Evolutionary conservation across 2,329 filamentous ascomycete genomes (phyloP), one percentile per base, ranked within the genome.

Genomic region (Hymenotorrendiella dingleyae): DNA sequence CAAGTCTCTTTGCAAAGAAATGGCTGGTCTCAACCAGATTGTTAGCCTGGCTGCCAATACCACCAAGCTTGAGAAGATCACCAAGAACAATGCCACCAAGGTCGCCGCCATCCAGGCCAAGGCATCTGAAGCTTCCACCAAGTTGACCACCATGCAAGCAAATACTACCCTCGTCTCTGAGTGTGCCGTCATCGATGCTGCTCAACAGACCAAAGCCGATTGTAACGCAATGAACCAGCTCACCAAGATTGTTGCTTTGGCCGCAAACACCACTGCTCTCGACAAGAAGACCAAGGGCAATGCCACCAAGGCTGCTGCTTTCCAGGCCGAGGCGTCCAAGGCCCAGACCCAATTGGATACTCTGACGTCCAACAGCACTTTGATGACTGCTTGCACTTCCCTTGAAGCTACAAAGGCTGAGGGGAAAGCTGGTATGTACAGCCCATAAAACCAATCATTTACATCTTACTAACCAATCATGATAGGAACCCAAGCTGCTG

Each of bases 21-120:
- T 67, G 36, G 38, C 50, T 33, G 52, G 53, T 42, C 53, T 65
- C 4, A 61, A 54, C 46, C 34, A 52, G 28, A 30, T 62, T 24
- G 50, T 64, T 41, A 50, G 57, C 29, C 50, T 66, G 4, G 64
- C 63, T 16, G 46, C 50, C 53, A 67, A 69, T 55, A 46, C 55
- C 6, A 67, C 65, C 24, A 50, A 55, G 45, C 58, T 69, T 4
- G 54, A 58, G 24, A 38, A 55, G 36, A 46, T 58, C 34, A 59
- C 61, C 35, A 48, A 63, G 17, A 59, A 59, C 53, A 63, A 69
- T 46, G 56, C 64, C 22, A 66, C 65, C 34, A 58, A 59, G 46
- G 57, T 61, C 4, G 60, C 56, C 9, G 54, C 54, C 20, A 58
- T 68, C 53, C 60, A 67, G 56, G 57, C 62, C 43, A 64, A 66